Percentiles rank a stretch among this genome's conserved stretches.
These are phyloP conservation scores for Nothophoma quercina DNA, from an alignment of 2,329 filamentous ascomycete genomes.

Conservation along the genomic window DNA sequence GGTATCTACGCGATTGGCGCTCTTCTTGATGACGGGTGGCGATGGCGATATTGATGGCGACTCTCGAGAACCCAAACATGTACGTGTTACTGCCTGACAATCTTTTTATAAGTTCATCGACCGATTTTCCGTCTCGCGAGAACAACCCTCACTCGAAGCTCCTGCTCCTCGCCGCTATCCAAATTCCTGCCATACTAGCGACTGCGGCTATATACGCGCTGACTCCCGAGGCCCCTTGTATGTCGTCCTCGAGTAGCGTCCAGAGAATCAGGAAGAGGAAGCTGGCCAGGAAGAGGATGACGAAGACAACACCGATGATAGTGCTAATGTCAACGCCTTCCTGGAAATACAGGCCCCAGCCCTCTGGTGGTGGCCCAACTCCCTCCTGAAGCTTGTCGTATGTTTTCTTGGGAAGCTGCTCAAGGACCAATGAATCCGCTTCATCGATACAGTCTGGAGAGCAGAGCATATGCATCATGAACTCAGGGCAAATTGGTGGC, in stretches of 20 bases:
- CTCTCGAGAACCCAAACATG: too few species aligned
- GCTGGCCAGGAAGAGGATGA: background rate
- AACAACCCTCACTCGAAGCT: background rate
- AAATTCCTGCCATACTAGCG: background rate
- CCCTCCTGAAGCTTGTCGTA: too few species aligned
- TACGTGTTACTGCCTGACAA: too few species aligned
- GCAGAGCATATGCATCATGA: conserved; percentile 4
- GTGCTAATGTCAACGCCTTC: background rate
- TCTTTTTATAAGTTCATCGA: background rate
- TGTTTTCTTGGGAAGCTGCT: background rate
- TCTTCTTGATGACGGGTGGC: too few species aligned
- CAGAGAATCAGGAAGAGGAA: background rate
- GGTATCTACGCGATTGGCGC: too few species aligned
- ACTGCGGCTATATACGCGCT: background rate
- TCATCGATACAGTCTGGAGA: background rate
- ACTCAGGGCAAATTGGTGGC: background rate
- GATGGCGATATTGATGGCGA: too few species aligned
- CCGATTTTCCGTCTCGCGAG: background rate
- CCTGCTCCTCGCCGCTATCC: conserved; percentile 1
- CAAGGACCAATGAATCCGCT: background rate
- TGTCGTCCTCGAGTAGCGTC: background rate
- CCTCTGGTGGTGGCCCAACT: background rate
- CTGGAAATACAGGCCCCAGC: background rate
- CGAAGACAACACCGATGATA: background rate
- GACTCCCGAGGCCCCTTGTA: background rate